phyloP scores from a whole-genome alignment of 2,329 filamentous ascomycete genomes.

The Chrysosphaeria jannelii region DNA sequence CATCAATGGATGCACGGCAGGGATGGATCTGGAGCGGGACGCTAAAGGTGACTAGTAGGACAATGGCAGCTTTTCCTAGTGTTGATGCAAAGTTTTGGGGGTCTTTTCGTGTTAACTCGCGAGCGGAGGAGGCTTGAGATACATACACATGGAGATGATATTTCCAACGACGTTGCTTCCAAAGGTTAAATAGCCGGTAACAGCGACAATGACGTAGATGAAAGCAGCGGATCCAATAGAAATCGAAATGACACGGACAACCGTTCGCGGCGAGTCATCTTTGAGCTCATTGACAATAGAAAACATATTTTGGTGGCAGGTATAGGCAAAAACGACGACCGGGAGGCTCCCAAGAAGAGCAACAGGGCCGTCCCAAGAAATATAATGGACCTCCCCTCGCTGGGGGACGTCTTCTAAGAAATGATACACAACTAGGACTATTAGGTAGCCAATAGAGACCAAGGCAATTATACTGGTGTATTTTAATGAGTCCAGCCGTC shows the following conservation, averaged over 20 bases:
- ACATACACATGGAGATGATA: constrained; percentile 72
- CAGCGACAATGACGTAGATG: constrained; percentile 72
- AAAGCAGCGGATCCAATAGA: constrained; percentile 72
- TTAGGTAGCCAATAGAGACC: constrained; percentile 77
- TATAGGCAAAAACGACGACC: constrained; percentile 96
- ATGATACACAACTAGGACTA: constrained; percentile 78
- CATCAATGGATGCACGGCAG: constrained; percentile 80
- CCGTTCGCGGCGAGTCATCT: constrained; percentile 47
- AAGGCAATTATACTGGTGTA: constrained; percentile 85
- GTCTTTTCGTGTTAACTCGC: too few relatives aligned
- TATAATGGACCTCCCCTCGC: constrained; percentile 39
- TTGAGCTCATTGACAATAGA: constrained; percentile 88
- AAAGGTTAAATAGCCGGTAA: constrained; percentile 89
- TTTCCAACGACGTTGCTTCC: constrained; percentile 73
- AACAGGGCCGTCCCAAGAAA: constrained; percentile 53
- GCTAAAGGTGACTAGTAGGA: constrained; percentile 84
- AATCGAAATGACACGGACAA: constrained; percentile 46
- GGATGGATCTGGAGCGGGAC: constrained; percentile 90
- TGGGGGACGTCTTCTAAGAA: constrained; percentile 53
- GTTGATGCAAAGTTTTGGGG: constrained; percentile 53
- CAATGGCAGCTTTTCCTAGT: constrained; percentile 81
- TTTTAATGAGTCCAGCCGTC: constrained; percentile 78
- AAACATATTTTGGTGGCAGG: constrained; percentile 99
- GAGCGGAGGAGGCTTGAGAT: too few relatives aligned
- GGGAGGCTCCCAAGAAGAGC: constrained; percentile 63